phyloP scores from a whole-genome alignment of 139 green algal species.

The Microglena sp. region DNA sequence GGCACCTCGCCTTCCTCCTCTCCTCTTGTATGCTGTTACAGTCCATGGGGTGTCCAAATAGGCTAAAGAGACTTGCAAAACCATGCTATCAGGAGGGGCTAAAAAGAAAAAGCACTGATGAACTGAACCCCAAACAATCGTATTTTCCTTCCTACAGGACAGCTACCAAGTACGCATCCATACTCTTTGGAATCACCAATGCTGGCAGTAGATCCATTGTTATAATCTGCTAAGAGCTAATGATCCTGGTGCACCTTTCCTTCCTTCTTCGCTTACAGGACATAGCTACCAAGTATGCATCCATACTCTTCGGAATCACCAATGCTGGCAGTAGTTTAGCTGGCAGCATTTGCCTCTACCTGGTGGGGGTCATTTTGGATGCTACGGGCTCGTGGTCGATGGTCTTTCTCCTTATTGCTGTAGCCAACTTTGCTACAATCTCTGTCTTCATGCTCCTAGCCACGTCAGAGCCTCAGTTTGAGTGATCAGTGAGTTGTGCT shows the following conservation, averaged over 20 bases:
- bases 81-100: too few species aligned
- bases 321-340: constrained; percentile 53
- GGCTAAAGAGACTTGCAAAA: too few species aligned
- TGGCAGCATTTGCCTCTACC: constrained; percentile 44
- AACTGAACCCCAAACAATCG: too few species aligned
- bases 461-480: constrained; percentile 56
- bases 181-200: too few species aligned
- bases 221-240: too few species aligned
- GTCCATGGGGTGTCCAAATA: too few species aligned
- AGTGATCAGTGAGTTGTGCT: constrained; percentile 14
- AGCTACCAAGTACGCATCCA: constrained; percentile 68
- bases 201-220: too few species aligned
- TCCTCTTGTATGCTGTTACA: too few species aligned
- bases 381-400: constrained; percentile 41
- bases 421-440: constrained; percentile 38
- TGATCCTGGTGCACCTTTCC: too few species aligned
- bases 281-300: constrained; percentile 44
- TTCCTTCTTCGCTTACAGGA: too few species aligned
- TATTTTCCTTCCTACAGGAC: constrained; percentile 18
- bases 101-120: too few species aligned
- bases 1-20: constrained; percentile 35
- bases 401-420: constrained; percentile 45
- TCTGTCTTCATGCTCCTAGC: constrained; percentile 33
- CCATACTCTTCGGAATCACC: constrained; percentile 62
- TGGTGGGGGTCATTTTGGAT: constrained; percentile 48